Evolutionary conservation across 257 asterid genomes (phyloP), one percentile per base, ranked within the genome.

Genomic region (Verbascum thapsus): DNA sequence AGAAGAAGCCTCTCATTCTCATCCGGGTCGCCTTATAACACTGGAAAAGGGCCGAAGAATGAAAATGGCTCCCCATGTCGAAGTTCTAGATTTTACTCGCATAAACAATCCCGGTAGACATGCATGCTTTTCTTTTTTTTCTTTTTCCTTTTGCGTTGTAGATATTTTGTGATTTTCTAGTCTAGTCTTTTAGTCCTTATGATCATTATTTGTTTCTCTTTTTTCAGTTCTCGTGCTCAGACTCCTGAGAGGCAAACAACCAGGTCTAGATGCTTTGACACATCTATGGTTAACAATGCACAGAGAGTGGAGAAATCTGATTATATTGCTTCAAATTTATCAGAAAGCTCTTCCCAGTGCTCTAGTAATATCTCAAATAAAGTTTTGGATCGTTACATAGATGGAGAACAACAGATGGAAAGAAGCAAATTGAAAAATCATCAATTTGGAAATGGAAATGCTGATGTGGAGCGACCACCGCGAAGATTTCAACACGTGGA

Each of bases 1-100:
- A 80, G 95, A 66, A 82, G 99, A 77, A 94, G 98, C 77, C 81
- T 72, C 57, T 94, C 99, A 3, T 86, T 83, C 66, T 88, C 98
- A 53, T 83, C 99, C 48, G 94, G 90, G 39, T 80, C 87, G 74
- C 59, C 71, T 67, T 74, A 76, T 59, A 90, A 84, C 54, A 60
- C 76, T 53, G 80, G 83, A 42, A 67, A 72, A 49, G 77, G 70
- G 43, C 60, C 40, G 17, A 63, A 75, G 78, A 81, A 73, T 69
- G 81, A 13, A 54, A 73, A 58, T 72, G 88, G 82, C 61, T 86
- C 98, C 65, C 92, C 91, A 15, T 67, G 75, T 26, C 32, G 32
- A 45, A 77, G 78, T 71, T 58, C 83, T 51, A 76, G 81, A 62
- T 69, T 78, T 71, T 72, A 73, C 61, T 61, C 83, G 32, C 78